These are phyloP conservation scores for Phyllosticta citrichinensis DNA, from an alignment of 2,329 filamentous ascomycete species.

Conservation along the genomic window DNA sequence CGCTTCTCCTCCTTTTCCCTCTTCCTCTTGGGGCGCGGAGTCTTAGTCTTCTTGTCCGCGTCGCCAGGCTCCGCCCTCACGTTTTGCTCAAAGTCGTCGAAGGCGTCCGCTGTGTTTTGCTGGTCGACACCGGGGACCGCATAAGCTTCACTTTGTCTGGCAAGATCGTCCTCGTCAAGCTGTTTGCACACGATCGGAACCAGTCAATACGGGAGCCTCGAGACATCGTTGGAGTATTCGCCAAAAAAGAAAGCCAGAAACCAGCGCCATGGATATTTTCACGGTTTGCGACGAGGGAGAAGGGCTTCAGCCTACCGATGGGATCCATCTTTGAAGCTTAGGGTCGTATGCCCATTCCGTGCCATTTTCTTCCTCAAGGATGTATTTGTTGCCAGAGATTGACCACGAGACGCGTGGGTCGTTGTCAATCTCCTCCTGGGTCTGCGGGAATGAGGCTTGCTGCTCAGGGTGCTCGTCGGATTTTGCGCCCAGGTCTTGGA, in stretches of 20 bases:
- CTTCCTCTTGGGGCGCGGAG: not conserved
- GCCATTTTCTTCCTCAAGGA: conserved; percentile 27
- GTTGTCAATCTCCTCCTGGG: conserved; percentile 13
- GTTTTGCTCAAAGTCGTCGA: not conserved
- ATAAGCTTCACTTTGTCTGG: conserved; percentile 53
- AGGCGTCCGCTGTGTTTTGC: not conserved
- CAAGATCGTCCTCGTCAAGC: conserved; percentile 51
- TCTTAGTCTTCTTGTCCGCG: not conserved
- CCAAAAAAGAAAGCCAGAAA: conserved; percentile 15
- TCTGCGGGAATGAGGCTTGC: conserved; percentile 11
- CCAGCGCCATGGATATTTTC: conserved; percentile 15
- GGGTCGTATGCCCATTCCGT: conserved; percentile 76
- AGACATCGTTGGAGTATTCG: conserved; percentile 5
- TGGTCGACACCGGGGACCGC: conserved; percentile 43
- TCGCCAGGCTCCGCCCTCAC: conserved; percentile 2
- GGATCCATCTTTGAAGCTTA: conserved; percentile 63
- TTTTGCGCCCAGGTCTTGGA: not conserved
- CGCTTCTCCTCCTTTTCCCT: conserved; percentile 9
- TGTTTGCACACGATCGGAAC: conserved; percentile 25
- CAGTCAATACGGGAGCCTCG: conserved; percentile 18
- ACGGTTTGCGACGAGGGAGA: conserved; percentile 9
- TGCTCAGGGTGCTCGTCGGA: not conserved
- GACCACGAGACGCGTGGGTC: conserved; percentile 18
- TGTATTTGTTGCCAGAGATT: conserved; percentile 19
- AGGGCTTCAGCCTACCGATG: conserved; percentile 38